These are phyloP conservation scores for Ceratocystis huliohia DNA, from an alignment of 2,329 filamentous ascomycete genomes.

Conservation along the genomic window DNA sequence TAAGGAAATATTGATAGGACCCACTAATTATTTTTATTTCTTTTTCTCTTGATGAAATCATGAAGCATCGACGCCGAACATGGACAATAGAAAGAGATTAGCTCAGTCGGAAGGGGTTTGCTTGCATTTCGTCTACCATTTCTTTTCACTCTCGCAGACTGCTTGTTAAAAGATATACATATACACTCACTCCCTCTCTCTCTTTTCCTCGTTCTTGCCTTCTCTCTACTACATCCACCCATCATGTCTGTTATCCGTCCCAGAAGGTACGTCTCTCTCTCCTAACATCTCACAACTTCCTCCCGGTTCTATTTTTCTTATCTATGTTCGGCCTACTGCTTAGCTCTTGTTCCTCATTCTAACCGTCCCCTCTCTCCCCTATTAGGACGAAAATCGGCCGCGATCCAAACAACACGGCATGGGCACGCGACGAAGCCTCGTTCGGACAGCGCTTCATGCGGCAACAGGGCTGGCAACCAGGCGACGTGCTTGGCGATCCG, in stretches of 20 bases:
- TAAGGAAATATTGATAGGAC: not conserved
- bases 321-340: not conserved
- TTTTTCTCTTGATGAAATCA: not conserved
- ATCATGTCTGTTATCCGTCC: slow-evolving; percentile 20
- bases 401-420: slow-evolving; percentile 93
- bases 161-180: not conserved
- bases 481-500: slow-evolving; percentile 65
- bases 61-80: not conserved
- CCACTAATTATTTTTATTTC: slow-evolving; percentile 7
- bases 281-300: not conserved
- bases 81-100: not conserved
- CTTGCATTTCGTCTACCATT: not conserved
- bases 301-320: not conserved
- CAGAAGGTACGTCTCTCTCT: slow-evolving; percentile 16
- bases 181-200: too few species aligned
- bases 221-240: not conserved
- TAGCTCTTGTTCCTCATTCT: too few species aligned
- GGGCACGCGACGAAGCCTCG: slow-evolving; percentile 66
- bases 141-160: not conserved
- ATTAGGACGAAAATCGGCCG: slow-evolving; percentile 57
- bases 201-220: not conserved
- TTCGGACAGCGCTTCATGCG: slow-evolving; percentile 87
- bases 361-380: not conserved
- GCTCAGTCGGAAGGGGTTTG: too few species aligned
- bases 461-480: slow-evolving; percentile 81